Evolutionary conservation across 2,329 filamentous ascomycete species (phyloP).

Genomic region (Cryphonectria nitschkei): DNA sequence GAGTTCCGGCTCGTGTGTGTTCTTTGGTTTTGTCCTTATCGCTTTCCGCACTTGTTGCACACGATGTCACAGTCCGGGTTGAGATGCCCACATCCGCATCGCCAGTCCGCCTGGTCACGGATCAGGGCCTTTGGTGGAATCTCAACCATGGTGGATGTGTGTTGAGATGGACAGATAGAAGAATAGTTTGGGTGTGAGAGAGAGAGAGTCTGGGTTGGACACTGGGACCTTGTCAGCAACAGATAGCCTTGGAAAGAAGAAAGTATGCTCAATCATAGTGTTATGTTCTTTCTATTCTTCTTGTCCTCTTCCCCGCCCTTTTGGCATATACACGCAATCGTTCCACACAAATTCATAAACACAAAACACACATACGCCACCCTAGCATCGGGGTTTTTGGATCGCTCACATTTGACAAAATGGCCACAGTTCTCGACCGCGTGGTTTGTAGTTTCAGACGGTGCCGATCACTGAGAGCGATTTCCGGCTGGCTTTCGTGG

Average conservation of each 20-base stretch:
- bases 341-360: neutral
- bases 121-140: conserved; percentile 25
- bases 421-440: neutral
- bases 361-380: neutral
- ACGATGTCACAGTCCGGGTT: conserved; percentile 28
- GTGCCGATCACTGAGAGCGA: neutral
- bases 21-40: conserved; percentile 1
- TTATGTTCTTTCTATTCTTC: neutral
- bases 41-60: conserved; percentile 25
- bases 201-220: no score
- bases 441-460: neutral
- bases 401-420: neutral
- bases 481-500: neutral
- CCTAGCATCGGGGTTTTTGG: neutral
- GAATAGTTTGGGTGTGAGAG: neutral
- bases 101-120: conserved; percentile 24
- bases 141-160: conserved; percentile 20
- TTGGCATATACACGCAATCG: neutral
- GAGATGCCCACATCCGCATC: conserved; percentile 25
- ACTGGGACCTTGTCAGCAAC: neutral
- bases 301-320: neutral
- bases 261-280: neutral
- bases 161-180: neutral
- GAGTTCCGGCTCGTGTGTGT: neutral
- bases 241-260: neutral